phyloP scores from a whole-genome alignment of 2,329 filamentous ascomycete genomes.

The Epichloe glyceriae region DNA sequence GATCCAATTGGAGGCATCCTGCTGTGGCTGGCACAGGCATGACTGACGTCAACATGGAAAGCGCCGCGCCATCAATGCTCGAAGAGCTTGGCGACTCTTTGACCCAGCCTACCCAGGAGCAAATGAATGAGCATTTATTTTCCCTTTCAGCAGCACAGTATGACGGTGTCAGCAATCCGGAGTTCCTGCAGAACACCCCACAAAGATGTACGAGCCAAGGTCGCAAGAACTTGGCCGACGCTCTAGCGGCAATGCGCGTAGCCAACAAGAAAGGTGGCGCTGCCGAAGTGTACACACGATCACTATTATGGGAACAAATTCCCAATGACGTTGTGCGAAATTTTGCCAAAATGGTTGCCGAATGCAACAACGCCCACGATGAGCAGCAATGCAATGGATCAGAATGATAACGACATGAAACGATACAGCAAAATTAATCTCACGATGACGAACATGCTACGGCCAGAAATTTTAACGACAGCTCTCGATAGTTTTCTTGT shows the following conservation, averaged over 20 bases:
- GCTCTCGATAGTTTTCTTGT: constrained; percentile 4
- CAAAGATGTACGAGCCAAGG: constrained; percentile 46
- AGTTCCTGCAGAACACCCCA: constrained; percentile 50
- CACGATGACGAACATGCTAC: constrained; percentile 23
- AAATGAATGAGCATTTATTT: constrained; percentile 80
- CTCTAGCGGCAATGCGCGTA: constrained; percentile 64
- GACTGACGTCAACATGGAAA: constrained; percentile 23
- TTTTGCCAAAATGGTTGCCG: constrained; percentile 82
- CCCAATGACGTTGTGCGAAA: constrained; percentile 82
- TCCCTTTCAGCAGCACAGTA: constrained; percentile 78
- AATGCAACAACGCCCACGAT: constrained; percentile 44
- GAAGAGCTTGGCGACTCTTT: constrained; percentile 55
- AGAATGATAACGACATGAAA: constrained; percentile 24
- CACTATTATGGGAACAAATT: constrained; percentile 87
- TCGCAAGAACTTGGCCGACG: constrained; percentile 66
- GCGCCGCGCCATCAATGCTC: constrained; percentile 45
- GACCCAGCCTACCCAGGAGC: constrained; percentile 65
- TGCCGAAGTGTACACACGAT: constrained; percentile 85
- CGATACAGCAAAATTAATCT: constrained; percentile 20
- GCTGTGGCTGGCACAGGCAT: constrained; percentile 30
- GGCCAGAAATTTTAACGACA: constrained; percentile 16
- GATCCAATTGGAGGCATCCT: constrained; percentile 31
- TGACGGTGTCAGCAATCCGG: constrained; percentile 56
- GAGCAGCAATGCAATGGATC: constrained; percentile 31
- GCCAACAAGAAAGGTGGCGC: constrained; percentile 54